Conservation (phyloP, 23 red algal species). For the Cyanidioschyzon merolae region DNA sequence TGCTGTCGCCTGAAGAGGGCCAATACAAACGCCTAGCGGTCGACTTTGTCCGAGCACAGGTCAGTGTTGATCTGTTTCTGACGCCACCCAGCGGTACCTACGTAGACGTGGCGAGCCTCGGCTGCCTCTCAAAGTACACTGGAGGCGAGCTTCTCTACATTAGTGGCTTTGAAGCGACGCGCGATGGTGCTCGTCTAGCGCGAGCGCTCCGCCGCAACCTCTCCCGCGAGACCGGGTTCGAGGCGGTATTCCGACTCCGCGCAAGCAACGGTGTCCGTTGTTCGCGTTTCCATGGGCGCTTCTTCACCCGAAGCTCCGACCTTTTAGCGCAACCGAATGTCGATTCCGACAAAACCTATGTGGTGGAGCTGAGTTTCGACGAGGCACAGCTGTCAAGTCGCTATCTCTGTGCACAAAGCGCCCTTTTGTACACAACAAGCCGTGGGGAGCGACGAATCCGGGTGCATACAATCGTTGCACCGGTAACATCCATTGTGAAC, state of each 20-base stretch:
- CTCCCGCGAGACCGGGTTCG: slow-evolving; percentile 76
- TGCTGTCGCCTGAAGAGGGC: slow-evolving; percentile 46
- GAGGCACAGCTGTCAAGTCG: slow-evolving; percentile 41
- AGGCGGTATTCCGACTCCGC: slow-evolving; percentile 89
- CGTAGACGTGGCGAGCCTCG: slow-evolving; percentile 70
- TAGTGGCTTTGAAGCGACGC: slow-evolving; percentile 48
- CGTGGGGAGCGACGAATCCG: slow-evolving; percentile 87
- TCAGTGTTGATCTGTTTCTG: slow-evolving; percentile 74
- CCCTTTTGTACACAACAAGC: slow-evolving; percentile 87
- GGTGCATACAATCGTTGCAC: slow-evolving; percentile 70
- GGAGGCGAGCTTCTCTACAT: slow-evolving; percentile 76
- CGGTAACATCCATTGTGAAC: slow-evolving; percentile 40
- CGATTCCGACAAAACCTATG: slow-evolving; percentile 83
- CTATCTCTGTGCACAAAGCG: slow-evolving; percentile 69
- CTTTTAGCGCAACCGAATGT: slow-evolving; percentile 74
- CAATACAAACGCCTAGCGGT: slow-evolving; percentile 72
- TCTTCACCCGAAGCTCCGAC: slow-evolving; percentile 79
- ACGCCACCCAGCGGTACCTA: slow-evolving; percentile 46
- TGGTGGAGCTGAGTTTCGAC: slow-evolving; percentile 78
- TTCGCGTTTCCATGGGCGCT: slow-evolving; percentile 74
- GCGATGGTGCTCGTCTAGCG: slow-evolving; percentile 44
- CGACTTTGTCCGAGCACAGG: slow-evolving; percentile 54
- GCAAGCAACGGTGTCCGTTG: slow-evolving; percentile 72
- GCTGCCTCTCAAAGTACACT: slow-evolving; percentile 65
- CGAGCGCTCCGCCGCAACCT: slow-evolving; percentile 51